Percentiles rank a stretch among this genome's conserved stretches.
Evolutionary conservation across 2,329 filamentous ascomycete species (phyloP).

Genomic region (Zasmidium angulare): DNA sequence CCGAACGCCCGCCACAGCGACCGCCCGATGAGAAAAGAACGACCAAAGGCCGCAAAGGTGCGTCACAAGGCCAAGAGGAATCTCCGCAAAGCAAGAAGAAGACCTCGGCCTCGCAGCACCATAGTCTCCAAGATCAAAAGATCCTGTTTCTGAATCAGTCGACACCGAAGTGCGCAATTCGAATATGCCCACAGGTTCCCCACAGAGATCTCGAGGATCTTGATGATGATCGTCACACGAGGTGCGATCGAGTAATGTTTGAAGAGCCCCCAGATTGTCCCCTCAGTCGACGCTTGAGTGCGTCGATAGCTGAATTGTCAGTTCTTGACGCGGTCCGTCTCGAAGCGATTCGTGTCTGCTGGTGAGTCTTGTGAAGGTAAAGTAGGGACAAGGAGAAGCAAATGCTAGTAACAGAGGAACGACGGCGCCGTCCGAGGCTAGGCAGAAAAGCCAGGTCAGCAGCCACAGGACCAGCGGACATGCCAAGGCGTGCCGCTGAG

Average conservation of each 20-base stretch:
- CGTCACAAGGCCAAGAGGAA: neutral
- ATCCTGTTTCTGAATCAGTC: neutral
- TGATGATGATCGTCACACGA: neutral
- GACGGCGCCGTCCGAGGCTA: neutral
- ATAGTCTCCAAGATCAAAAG: neutral
- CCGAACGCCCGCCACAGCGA: conserved; percentile 1
- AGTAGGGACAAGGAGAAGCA: neutral
- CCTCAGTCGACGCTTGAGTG: neutral
- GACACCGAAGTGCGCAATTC: too few species aligned
- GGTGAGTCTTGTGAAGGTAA: neutral
- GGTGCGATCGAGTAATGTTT: neutral
- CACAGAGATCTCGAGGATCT: too few species aligned
- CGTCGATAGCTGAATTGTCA: neutral
- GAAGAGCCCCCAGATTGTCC: neutral
- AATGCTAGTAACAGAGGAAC: neutral
- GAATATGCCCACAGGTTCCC: too few species aligned
- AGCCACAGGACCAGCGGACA: neutral
- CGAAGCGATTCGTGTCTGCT: neutral
- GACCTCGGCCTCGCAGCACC: neutral
- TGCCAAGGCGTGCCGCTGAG: neutral
- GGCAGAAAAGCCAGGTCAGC: neutral
- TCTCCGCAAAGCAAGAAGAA: neutral
- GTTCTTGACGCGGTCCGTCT: neutral
- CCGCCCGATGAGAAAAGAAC: conserved; percentile 14
- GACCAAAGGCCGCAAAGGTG: neutral